Conservation (phyloP, 306 rosid species). For the Gynostemma pentaphyllum region DNA sequence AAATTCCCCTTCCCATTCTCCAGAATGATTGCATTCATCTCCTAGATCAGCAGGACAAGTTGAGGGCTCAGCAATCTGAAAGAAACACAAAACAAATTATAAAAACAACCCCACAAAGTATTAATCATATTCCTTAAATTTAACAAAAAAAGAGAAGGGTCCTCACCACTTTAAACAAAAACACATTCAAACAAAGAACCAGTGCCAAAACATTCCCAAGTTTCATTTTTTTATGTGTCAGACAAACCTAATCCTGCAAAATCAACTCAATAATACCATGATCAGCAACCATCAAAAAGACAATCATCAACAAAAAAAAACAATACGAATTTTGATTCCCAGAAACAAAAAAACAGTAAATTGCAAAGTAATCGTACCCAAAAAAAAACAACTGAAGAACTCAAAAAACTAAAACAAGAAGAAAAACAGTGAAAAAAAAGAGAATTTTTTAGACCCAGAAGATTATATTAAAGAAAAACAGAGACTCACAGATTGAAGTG, state of each 20-base stretch:
- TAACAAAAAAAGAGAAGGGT: neutral
- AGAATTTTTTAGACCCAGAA: neutral
- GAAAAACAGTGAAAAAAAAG: neutral
- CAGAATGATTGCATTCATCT: constrained; percentile 38
- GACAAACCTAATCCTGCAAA: constrained; percentile 14
- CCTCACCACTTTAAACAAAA: constrained; percentile 42
- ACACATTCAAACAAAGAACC: constrained; percentile 33
- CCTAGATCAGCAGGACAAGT: constrained; percentile 54
- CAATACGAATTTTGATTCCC: neutral
- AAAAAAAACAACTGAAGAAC: neutral
- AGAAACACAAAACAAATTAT: constrained; percentile 3
- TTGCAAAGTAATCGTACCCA: neutral
- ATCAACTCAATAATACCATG: constrained; percentile 9
- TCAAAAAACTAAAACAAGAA: neutral
- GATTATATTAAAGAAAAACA: neutral
- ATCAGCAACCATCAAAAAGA: neutral
- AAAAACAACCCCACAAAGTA: neutral
- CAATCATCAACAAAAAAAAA: neutral
- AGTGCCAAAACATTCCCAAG: constrained; percentile 24
- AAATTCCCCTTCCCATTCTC: constrained; percentile 76
- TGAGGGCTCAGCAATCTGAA: constrained; percentile 45
- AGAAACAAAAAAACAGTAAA: neutral
- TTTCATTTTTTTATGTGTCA: constrained; percentile 44
- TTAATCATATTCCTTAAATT: neutral
- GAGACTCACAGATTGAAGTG: neutral